Evolutionary conservation across 164 flowering plant species (phyloP).

Genomic region (Vitis amurensis): DNA sequence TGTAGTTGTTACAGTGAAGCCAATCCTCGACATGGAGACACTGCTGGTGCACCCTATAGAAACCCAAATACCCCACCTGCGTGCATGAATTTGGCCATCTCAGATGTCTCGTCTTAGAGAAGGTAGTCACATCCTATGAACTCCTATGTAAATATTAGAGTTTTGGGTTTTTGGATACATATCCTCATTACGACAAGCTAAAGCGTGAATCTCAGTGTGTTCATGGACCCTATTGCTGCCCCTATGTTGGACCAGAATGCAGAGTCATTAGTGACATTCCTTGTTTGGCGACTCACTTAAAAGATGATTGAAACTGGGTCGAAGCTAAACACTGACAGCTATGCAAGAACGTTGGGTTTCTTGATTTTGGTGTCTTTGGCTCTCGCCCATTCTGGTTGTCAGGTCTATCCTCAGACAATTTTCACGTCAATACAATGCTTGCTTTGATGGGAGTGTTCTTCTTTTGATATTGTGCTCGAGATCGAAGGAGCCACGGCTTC

Average conservation of each 20-base stretch:
- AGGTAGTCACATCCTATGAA: constrained; percentile 88
- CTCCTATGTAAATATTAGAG: constrained; percentile 90
- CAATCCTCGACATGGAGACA: too few species aligned
- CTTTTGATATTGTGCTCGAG: not conserved
- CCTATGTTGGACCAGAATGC: constrained; percentile 65
- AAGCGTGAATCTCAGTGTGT: constrained; percentile 82
- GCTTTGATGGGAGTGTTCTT: not conserved
- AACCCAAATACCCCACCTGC: constrained; percentile 69
- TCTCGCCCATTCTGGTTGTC: too few species aligned
- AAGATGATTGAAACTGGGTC: too few species aligned
- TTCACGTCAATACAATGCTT: not conserved
- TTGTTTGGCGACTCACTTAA: too few species aligned
- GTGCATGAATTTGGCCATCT: constrained; percentile 94
- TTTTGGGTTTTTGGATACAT: constrained; percentile 78
- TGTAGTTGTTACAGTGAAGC: too few species aligned
- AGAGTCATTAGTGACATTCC: too few species aligned
- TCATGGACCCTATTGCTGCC: constrained; percentile 82
- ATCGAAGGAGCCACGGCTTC: not conserved
- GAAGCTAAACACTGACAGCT: too few species aligned
- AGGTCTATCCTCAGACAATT: too few species aligned
- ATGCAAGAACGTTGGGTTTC: too few species aligned
- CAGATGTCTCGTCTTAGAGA: constrained; percentile 86
- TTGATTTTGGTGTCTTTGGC: too few species aligned
- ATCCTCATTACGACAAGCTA: constrained; percentile 90
- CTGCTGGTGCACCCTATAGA: too few species aligned